Evolutionary conservation across 169 alveolate genomes (phyloP).

Genomic region (Babesia ovata): DNA sequence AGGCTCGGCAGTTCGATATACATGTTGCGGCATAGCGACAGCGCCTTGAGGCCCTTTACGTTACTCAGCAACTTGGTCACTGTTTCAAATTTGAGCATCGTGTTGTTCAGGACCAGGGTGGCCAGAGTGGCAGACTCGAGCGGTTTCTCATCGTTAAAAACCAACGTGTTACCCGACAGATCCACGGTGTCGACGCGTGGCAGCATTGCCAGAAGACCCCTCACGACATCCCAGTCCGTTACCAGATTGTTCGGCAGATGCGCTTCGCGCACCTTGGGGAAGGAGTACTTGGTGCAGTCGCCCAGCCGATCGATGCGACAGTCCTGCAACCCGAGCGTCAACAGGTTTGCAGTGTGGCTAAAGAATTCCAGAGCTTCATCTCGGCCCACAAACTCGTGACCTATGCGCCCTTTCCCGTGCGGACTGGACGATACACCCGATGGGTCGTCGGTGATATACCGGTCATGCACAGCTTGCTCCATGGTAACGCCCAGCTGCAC

Average conservation of each 20-base stretch:
- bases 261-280: slow-evolving; percentile 43
- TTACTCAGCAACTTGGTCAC: not conserved
- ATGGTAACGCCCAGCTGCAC: slow-evolving; percentile 18
- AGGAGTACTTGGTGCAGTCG: slow-evolving; percentile 7
- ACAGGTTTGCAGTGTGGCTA: slow-evolving; percentile 27
- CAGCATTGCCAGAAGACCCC: slow-evolving; percentile 1
- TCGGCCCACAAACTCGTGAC: slow-evolving; percentile 62
- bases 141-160: not conserved
- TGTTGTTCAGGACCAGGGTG: slow-evolving; percentile 18
- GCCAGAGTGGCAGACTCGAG: not conserved
- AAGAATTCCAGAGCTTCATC: slow-evolving; percentile 38
- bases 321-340: slow-evolving; percentile 27
- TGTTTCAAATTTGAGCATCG: not conserved
- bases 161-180: slow-evolving; percentile 32
- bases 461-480: slow-evolving; percentile 14
- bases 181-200: slow-evolving; percentile 26
- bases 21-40: slow-evolving; percentile 15
- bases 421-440: not conserved
- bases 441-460: slow-evolving; percentile 24
- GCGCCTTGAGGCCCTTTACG: not conserved
- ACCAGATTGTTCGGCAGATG: slow-evolving; percentile 32
- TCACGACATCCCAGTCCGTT: slow-evolving; percentile 16
- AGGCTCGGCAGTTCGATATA: slow-evolving; percentile 8
- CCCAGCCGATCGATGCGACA: slow-evolving; percentile 35
- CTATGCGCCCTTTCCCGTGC: slow-evolving; percentile 18